Conservation (phyloP, 352 stramenopile species). For the Phytophthora pseudosyringae region DNA sequence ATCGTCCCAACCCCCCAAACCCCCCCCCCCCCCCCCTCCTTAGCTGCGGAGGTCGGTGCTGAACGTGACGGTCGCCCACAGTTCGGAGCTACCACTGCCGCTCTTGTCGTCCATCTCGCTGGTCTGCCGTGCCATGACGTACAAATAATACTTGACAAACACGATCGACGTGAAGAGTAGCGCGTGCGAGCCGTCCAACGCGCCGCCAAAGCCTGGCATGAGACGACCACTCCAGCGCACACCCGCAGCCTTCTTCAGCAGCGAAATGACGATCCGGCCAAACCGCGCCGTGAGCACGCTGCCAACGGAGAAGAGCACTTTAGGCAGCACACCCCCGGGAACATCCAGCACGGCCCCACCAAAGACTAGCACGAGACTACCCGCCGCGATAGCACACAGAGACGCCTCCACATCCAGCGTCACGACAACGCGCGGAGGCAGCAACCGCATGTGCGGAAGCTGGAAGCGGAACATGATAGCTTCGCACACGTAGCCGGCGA, state of each 20-base stretch:
- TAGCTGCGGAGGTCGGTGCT: slow-evolving; percentile 30
- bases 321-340: slow-evolving; percentile 58
- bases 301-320: slow-evolving; percentile 76
- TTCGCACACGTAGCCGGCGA: slow-evolving; percentile 56
- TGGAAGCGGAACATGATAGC: slow-evolving; percentile 64
- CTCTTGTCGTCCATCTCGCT: slow-evolving; percentile 8
- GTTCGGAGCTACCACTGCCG: slow-evolving; percentile 25
- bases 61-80: slow-evolving; percentile 39
- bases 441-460: slow-evolving; percentile 44
- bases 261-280: slow-evolving; percentile 91
- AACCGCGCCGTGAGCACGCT: slow-evolving; percentile 91
- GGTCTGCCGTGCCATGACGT: slow-evolving; percentile 30
- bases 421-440: slow-evolving; percentile 53
- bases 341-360: slow-evolving; percentile 39
- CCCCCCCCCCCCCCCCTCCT: not conserved
- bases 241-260: slow-evolving; percentile 93
- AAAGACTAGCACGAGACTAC: slow-evolving; percentile 46
- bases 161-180: slow-evolving; percentile 87
- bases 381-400: slow-evolving; percentile 44
- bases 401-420: slow-evolving; percentile 56
- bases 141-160: slow-evolving; percentile 61
- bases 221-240: slow-evolving; percentile 93
- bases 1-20: no score
- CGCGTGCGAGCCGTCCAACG: slow-evolving; percentile 91
- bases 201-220: slow-evolving; percentile 93